Evolutionary conservation across 2,329 filamentous ascomycete species (phyloP).

Genomic region (Aspergillus carbonarius): DNA sequence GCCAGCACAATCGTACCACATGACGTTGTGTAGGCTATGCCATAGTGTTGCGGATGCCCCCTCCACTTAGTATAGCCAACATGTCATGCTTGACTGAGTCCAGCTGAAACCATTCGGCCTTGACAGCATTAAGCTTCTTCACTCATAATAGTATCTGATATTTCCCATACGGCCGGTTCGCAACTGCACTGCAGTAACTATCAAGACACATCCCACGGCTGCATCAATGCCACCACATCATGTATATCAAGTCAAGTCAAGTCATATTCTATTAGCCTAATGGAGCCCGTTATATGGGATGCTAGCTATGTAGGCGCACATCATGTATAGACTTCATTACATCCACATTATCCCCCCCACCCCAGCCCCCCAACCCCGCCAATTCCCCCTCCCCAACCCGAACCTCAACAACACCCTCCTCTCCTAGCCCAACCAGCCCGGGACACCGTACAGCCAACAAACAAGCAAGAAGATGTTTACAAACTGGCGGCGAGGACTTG

Average conservation of each 20-base stretch:
- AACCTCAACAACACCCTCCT: slow-evolving; percentile 47
- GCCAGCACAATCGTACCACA: too few species aligned
- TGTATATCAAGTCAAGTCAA: too few species aligned
- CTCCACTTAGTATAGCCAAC: neutral
- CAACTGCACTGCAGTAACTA: neutral
- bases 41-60: neutral
- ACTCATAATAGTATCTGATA: too few species aligned
- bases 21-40: neutral
- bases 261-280: too few species aligned
- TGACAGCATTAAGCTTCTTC: neutral
- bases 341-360: slow-evolving; percentile 36
- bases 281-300: too few species aligned
- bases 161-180: neutral
- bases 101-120: too few species aligned
- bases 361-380: slow-evolving; percentile 66
- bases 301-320: too few species aligned
- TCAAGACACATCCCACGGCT: neutral
- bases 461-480: slow-evolving; percentile 89
- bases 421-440: slow-evolving; percentile 55
- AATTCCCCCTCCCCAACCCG: slow-evolving; percentile 63
- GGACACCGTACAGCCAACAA: slow-evolving; percentile 68
- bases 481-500: slow-evolving; percentile 49
- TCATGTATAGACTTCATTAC: neutral
- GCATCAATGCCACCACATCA: neutral
- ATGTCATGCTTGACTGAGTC: neutral